These are phyloP conservation scores for Parsonsia alboflavescens DNA, from an alignment of 257 asterid genomes.

Conservation along the genomic window DNA sequence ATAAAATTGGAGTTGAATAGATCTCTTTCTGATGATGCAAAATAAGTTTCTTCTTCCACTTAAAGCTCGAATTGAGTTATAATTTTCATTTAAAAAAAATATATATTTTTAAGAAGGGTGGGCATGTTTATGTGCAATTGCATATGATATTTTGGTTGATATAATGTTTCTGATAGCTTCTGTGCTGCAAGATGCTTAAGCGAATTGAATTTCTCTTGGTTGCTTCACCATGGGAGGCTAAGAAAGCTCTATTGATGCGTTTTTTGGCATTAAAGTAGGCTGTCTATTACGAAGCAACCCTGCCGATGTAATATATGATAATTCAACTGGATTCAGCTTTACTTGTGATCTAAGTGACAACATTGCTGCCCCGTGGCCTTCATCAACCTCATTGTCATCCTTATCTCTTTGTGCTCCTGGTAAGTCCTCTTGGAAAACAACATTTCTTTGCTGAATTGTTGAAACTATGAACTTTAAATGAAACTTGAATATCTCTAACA, in stretches of 20 bases:
- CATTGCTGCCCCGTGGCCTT: conserved; percentile 99
- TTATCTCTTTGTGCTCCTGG: conserved; percentile 98
- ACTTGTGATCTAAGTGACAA: conserved; percentile 87
- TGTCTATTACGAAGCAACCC: conserved; percentile 87
- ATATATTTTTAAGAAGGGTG: neutral
- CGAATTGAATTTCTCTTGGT: neutral
- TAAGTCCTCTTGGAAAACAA: conserved; percentile 24
- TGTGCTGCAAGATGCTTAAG: neutral
- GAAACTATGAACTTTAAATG: neutral
- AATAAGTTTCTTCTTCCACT: neutral
- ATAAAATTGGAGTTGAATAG: neutral
- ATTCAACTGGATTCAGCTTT: conserved; percentile 78
- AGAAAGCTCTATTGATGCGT: neutral
- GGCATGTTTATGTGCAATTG: neutral
- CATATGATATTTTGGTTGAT: neutral
- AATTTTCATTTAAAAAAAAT: too few species aligned
- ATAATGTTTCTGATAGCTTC: neutral
- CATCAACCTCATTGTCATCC: conserved; percentile 71
- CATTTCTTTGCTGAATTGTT: neutral
- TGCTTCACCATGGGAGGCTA: neutral
- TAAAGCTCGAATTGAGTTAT: neutral
- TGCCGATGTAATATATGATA: conserved; percentile 80
- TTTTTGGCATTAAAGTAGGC: conserved; percentile 38
- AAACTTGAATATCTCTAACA: neutral
- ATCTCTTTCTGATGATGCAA: neutral